Base-by-base conservation (phyloP, 2,329 filamentous ascomycete species). In the Botryotinia calthae region DNA sequence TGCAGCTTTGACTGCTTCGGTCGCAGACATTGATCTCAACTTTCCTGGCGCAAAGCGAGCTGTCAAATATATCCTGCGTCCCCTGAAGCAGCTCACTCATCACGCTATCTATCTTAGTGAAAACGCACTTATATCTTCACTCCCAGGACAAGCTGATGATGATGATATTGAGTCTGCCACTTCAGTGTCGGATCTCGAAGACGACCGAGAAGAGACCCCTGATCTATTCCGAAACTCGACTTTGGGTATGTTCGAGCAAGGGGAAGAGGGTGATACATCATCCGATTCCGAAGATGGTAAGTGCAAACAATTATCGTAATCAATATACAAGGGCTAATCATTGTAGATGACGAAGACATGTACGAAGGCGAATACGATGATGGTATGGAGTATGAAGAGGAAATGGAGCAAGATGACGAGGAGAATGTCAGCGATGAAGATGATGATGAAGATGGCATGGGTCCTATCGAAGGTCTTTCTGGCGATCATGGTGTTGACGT, bases 191-290 rank as follows among this genome's bases (percentile, higher is more conserved):
- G 95, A 97, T 75, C 85, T 94, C 68, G 93, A 95, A 58, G 93
- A 95, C 74, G 91, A 93, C 72, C 91, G 94, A 62, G 94, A 97
- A 82, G 96, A 98, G 81, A 99, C 97, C 8, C 96, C 97, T 44
- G 96, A 99, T 83, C 87, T 99, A 31, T 98, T 98, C 84, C 92
- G 97, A 70, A 97, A 98, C 82, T 98, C 96, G 2, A 94, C 97
- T 1, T 86, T 99, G 34, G 95, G 96, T 67, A 97, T 98, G 90
- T 90, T 98, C 70, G 96, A 98, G 81, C 91, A 93, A 76, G 89
- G 91, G 67, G 89, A 92, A 73, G 91, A 94, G 74, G 91, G 93
- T 74, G 93, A 95, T 75, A 94, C 93, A 67, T 94, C 93, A 48
- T 92, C 93, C 46, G 85, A 84, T 20, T 82, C 81, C 25, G 91